A percentile compares a stretch with the other conserved stretches of the same genome.
These are phyloP conservation scores for Colletotrichum echinochloae DNA, from an alignment of 2,329 filamentous ascomycete genomes.

Conservation along the genomic window DNA sequence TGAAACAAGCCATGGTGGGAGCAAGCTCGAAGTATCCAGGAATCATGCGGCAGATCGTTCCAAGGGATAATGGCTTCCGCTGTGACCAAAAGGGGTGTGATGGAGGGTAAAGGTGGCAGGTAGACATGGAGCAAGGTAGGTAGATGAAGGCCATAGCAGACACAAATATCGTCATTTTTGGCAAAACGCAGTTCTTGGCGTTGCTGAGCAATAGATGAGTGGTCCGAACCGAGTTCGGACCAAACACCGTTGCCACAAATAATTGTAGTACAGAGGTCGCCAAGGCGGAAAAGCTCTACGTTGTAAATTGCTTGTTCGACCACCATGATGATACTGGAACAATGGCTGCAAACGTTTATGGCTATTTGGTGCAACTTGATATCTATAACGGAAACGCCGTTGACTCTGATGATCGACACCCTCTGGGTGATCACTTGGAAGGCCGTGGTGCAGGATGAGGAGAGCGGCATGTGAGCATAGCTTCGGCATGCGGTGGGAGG, in stretches of 20 bases:
- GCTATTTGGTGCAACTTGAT: not conserved
- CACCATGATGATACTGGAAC: not conserved
- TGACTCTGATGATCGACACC: not conserved
- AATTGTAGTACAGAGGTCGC: not conserved
- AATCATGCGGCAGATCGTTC: not conserved
- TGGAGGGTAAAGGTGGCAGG: not conserved
- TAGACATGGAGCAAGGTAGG: not conserved
- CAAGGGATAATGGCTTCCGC: not conserved
- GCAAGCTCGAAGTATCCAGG: not conserved
- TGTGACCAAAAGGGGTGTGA: not conserved
- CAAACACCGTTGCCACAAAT: not conserved
- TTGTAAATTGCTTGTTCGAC: not conserved
- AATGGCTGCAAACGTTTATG: not conserved
- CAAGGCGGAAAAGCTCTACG: conserved; percentile 33
- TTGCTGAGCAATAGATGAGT: not conserved
- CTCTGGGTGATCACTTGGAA: not conserved
- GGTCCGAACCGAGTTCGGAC: not conserved
- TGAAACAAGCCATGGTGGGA: not conserved
- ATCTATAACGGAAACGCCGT: not conserved
- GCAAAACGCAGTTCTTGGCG: not conserved
- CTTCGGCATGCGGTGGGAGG: not conserved
- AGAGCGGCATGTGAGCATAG: not conserved
- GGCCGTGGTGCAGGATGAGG: not conserved
- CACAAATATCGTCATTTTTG: not conserved
- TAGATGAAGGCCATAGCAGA: conserved; percentile 6